Base-by-base conservation (phyloP, 768 basidiomycete species). In the Cystofilobasidium capitatum region DNA sequence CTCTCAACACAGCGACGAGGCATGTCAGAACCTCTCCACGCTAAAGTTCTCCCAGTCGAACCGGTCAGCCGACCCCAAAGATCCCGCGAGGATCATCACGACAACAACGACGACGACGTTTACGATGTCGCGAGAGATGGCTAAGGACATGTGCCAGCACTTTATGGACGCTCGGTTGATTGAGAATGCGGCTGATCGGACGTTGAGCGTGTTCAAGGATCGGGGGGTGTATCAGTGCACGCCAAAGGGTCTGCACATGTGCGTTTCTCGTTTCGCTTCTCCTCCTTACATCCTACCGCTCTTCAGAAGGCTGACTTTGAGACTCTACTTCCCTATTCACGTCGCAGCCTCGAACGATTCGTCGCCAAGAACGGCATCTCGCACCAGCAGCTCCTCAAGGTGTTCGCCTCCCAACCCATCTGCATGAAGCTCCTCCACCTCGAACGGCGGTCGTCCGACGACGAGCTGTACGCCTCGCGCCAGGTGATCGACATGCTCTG, bases 21-120 rank as follows among this genome's bases (percentile, higher is more conserved):
- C 96, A 7, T 89, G 89, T 22, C 83, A 84, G 74, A 98, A 98
- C 77, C 80, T 99, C 37, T 88, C 91, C 40, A 89, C 89, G 3
- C 85, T 99, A 75, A 98, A 97, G 78, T 99, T 99, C 77, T 94
- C 96, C 36, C 96, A 99, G 80, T 98, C 96, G 64, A 94, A 92
- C 81, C 90, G 96, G 76, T 88, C 91, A 73, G 89, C 93, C 75
- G 96, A 99, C 82, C 94, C 96, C 72, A 88, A 91, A 80, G 96
- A 99, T 79, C 91, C 92, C 74, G 86, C 89, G 78, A 88, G 96
- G 75, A 91, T 99, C 78, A 88, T 99, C 76, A 99, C 96, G 74
- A 99, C 96, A 0, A 99, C 96, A 0, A 99, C 96, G 8, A 98
- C 96, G 7, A 99, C 96, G 49, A 99, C 96, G 39, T 99, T 99